Percentiles rank a stretch among this genome's conserved stretches.
Conservation (phyloP, 2,329 filamentous ascomycete species). For the Neonectria punicea region DNA sequence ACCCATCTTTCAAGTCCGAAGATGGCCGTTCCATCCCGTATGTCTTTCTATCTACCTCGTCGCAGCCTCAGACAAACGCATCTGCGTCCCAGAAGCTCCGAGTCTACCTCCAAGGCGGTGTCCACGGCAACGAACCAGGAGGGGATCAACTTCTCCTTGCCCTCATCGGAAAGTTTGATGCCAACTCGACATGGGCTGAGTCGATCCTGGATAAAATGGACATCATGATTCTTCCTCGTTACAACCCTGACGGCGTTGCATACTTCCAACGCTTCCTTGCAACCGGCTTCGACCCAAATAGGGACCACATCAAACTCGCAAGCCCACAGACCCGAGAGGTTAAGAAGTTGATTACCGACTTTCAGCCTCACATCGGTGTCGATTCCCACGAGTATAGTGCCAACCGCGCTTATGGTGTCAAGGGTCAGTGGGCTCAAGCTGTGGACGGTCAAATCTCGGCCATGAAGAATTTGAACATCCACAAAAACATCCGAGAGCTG, state of each 20-base stretch:
- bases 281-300: slow-evolving; percentile 46
- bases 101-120: slow-evolving; percentile 47
- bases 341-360: slow-evolving; percentile 43
- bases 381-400: slow-evolving; percentile 49
- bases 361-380: slow-evolving; percentile 44
- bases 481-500: slow-evolving; percentile 42
- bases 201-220: slow-evolving; percentile 43
- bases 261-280: slow-evolving; percentile 48
- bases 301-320: slow-evolving; percentile 48
- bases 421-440: slow-evolving; percentile 32
- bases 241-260: slow-evolving; percentile 48
- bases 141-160: slow-evolving; percentile 46
- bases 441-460: slow-evolving; percentile 47
- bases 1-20: slow-evolving; percentile 35
- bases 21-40: slow-evolving; percentile 39
- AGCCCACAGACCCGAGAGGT: slow-evolving; percentile 46
- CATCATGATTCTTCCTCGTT: slow-evolving; percentile 45
- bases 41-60: slow-evolving; percentile 26
- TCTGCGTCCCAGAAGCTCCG: slow-evolving; percentile 38
- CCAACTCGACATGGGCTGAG: slow-evolving; percentile 43
- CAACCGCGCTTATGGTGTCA: slow-evolving; percentile 28
- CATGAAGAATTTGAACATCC: slow-evolving; percentile 49
- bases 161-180: slow-evolving; percentile 45
- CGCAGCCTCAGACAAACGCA: no score
- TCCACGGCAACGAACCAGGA: slow-evolving; percentile 48